Evolutionary conservation across 495 filamentous ascomycete genomes (phyloP).

Genomic region (Glarea lozoyensis): DNA sequence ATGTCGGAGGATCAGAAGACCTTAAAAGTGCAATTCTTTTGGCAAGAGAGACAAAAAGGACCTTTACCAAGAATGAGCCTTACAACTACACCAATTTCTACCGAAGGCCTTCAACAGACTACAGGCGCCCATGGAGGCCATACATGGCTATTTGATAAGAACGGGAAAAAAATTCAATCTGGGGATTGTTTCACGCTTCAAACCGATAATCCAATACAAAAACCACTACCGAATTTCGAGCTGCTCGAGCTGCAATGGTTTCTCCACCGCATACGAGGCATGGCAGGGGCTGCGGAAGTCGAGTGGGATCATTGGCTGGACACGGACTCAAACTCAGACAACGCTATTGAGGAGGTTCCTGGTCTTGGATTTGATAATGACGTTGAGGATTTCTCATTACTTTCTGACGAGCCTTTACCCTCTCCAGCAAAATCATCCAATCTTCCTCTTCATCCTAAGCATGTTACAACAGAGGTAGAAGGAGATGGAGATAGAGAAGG

Average conservation of each 20-base stretch:
- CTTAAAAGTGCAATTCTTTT: slow-evolving; percentile 10
- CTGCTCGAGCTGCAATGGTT: slow-evolving; percentile 17
- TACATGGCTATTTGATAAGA: neutral
- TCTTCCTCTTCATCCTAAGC: neutral
- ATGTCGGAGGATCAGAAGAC: slow-evolving; percentile 6
- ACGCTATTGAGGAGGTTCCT: slow-evolving; percentile 7
- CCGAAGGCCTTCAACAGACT: neutral
- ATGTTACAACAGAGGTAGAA: slow-evolving; percentile 1
- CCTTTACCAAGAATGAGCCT: slow-evolving; percentile 1
- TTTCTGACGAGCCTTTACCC: neutral
- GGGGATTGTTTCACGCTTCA: slow-evolving; percentile 10
- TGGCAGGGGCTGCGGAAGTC: slow-evolving; percentile 1
- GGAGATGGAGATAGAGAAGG: slow-evolving; percentile 4
- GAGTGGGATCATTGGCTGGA: no score
- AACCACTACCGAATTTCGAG: slow-evolving; percentile 12
- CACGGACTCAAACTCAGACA: no score
- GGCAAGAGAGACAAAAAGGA: slow-evolving; percentile 5
- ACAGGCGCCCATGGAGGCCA: neutral
- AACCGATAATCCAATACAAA: slow-evolving; percentile 12
- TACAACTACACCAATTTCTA: neutral
- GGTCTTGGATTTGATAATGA: slow-evolving; percentile 4
- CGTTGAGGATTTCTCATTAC: slow-evolving; percentile 2
- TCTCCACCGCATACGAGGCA: slow-evolving; percentile 8
- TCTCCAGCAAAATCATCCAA: slow-evolving; percentile 1
- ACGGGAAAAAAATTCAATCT: slow-evolving; percentile 1